Conservation (phyloP, 345 rosid genomes). For the Firmiana major region DNA sequence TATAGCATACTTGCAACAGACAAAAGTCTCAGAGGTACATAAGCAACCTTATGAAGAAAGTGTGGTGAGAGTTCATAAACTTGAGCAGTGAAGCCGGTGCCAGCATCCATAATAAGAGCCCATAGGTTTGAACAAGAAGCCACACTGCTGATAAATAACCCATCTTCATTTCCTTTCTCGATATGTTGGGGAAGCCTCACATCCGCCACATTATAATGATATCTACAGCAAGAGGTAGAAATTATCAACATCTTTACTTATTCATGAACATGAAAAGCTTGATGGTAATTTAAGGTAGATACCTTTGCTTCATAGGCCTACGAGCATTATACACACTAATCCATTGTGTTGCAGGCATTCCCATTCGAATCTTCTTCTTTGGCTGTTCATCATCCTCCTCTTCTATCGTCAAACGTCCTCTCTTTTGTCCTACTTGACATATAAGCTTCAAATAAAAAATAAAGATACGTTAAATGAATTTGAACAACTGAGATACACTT, state of each 20-base stretch:
- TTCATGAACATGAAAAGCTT: slow-evolving; percentile 9
- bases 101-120: slow-evolving; percentile 97
- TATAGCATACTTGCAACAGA: slow-evolving; percentile 4
- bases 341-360: slow-evolving; percentile 99
- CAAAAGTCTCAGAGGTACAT: background rate
- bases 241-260: slow-evolving; percentile 7
- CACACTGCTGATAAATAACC: slow-evolving; percentile 80
- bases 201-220: slow-evolving; percentile 92
- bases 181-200: slow-evolving; percentile 70
- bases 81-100: slow-evolving; percentile 79
- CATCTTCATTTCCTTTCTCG: slow-evolving; percentile 85
- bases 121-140: slow-evolving; percentile 84
- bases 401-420: slow-evolving; percentile 80
- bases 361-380: slow-evolving; percentile 88
- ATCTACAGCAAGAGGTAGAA: slow-evolving; percentile 40
- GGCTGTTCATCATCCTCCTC: slow-evolving; percentile 91
- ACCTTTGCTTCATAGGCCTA: slow-evolving; percentile 97
- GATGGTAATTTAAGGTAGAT: slow-evolving; percentile 7
- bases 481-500: background rate
- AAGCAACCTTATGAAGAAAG: slow-evolving; percentile 81
- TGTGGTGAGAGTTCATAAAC: slow-evolving; percentile 70
- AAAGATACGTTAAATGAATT: slow-evolving; percentile 12
- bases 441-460: slow-evolving; percentile 62
- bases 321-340: slow-evolving; percentile 92
- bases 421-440: slow-evolving; percentile 90